Base-by-base conservation (phyloP, 306 rosid genomes). In the Sindora glabra region DNA sequence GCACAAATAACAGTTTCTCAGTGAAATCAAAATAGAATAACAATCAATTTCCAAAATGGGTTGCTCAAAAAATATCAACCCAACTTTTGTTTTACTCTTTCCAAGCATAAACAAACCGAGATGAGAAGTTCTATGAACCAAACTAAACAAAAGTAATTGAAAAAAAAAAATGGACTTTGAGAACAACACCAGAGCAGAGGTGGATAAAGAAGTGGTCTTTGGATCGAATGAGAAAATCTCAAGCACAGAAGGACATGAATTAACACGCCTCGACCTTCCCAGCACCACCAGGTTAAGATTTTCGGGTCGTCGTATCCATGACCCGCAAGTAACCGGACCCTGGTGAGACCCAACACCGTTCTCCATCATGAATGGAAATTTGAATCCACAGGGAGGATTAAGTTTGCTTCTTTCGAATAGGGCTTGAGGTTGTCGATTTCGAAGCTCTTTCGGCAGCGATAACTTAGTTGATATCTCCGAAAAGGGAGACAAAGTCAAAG, bases 281-380 rank as follows among this genome's bases (percentile, higher is more conserved):
- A 81, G 47, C 46, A 83, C 79, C 24, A 75, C 85, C 40, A 81
- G 71, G 47, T 59, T 79, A 12, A 63, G 65, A 14, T 85, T 92
- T 19, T 92, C 95, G 62, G 98, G 88, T n/a, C 95, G 71, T 29
- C 98, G 86, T 71, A 86, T 88, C 98, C 98, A 92, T 30, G 86
- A 74, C 53, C 96, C 98, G 48, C 96, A 88, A 3, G 84, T 68
- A 30, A 86, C 76, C 39, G 90, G 80, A 67, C 95, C 92, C 81
- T 68, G 67, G 12, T 78, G 65, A 42, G 90, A 83, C 73, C 89
- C 87, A 10, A 68, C 64, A 48, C 65, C 76, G 10, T 70, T 65
- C 56, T 73, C 94, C 95, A 87, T 84, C 42, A 36, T 30, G 48
- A 41, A 46, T 67, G 3, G 32, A 22, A 46, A 57, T 49, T 32